These are phyloP conservation scores for Manihot esculenta DNA, from an alignment of 441 rosid genomes.

Conservation along the genomic window DNA sequence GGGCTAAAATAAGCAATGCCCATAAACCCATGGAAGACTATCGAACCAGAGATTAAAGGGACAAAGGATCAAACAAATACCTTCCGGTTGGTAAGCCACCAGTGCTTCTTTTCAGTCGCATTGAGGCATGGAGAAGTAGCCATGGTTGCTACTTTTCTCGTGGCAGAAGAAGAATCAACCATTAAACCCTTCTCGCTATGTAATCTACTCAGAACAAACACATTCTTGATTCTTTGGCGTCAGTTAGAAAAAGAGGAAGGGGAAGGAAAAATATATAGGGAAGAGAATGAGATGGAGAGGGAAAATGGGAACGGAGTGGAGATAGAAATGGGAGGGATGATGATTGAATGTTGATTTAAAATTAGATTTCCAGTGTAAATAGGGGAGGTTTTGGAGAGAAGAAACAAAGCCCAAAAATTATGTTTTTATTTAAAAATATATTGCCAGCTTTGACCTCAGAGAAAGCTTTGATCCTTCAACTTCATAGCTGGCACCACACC, in stretches of 20 bases:
- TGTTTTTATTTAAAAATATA: background rate
- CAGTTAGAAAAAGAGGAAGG: constrained; percentile 8
- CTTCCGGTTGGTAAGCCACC: constrained; percentile 96
- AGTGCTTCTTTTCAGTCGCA: constrained; percentile 62
- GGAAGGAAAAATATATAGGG: constrained; percentile 23
- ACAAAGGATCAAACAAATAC: constrained; percentile 25
- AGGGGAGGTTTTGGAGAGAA: constrained; percentile 32
- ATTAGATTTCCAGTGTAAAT: constrained; percentile 38
- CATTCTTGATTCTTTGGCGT: constrained; percentile 13
- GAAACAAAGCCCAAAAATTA: background rate
- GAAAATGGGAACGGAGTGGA: constrained; percentile 21
- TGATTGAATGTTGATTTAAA: constrained; percentile 27
- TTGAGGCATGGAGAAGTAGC: constrained; percentile 44
- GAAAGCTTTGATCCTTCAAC: constrained; percentile 69
- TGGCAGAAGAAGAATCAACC: constrained; percentile 34
- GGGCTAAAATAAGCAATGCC: too few relatives aligned
- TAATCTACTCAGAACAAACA: constrained; percentile 17
- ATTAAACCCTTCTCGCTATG: constrained; percentile 12
- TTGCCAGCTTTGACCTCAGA: constrained; percentile 69
- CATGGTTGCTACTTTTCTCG: constrained; percentile 37
- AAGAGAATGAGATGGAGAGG: constrained; percentile 21
- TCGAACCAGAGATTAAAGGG: background rate
- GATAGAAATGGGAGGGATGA: constrained; percentile 20
- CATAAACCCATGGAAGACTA: background rate
- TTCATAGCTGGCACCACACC: constrained; percentile 82